Evolutionary conservation across 331 rosid species (phyloP).

Genomic region (Rosa hybrid): DNA sequence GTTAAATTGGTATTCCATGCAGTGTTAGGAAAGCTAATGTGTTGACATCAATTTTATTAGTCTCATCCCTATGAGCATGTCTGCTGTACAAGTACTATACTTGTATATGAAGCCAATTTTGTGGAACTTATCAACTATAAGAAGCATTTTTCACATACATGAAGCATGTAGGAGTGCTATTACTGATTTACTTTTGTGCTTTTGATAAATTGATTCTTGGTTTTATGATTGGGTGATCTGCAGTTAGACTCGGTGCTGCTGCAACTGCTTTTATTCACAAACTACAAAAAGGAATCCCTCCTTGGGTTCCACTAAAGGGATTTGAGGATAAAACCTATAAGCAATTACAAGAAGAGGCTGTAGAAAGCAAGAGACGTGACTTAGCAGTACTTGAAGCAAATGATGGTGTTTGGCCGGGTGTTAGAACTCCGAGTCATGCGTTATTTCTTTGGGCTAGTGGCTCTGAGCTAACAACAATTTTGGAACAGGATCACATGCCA

Average conservation of each 20-base stretch:
- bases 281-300: constrained; percentile 85
- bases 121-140: background rate
- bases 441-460: constrained; percentile 99
- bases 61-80: background rate
- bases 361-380: constrained; percentile 90
- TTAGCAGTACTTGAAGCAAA: constrained; percentile 92
- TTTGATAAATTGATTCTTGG: constrained; percentile 32
- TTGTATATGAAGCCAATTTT: background rate
- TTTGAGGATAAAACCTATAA: constrained; percentile 73
- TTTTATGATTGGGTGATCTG: constrained; percentile 24
- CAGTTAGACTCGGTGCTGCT: constrained; percentile 78
- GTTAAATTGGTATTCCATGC: background rate
- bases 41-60: background rate
- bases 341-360: constrained; percentile 91
- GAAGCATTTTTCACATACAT: background rate
- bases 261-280: constrained; percentile 88
- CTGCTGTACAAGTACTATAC: background rate
- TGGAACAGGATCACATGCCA: constrained; percentile 97
- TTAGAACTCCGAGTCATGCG: constrained; percentile 82
- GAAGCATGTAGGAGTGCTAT: background rate
- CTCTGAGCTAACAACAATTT: constrained; percentile 68
- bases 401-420: constrained; percentile 91
- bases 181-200: background rate
- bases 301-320: constrained; percentile 97
- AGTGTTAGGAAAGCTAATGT: background rate